These are phyloP conservation scores for Penicillium silybi DNA, from an alignment of 495 filamentous ascomycete species.

Conservation along the genomic window DNA sequence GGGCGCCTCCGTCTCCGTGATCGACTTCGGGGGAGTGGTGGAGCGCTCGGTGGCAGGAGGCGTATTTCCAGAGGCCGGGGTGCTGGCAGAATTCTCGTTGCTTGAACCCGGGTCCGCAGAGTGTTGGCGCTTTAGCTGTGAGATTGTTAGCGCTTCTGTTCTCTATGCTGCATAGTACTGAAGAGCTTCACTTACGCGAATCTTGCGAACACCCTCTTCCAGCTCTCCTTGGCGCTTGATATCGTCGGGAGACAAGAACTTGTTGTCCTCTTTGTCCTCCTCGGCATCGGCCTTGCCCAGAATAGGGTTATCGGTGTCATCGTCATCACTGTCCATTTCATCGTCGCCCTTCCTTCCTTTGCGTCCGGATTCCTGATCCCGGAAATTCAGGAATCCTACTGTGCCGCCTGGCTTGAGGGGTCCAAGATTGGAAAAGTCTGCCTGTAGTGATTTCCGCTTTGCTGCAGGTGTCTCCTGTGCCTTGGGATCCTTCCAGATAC, in stretches of 20 bases:
- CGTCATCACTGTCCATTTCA: constrained; percentile 66
- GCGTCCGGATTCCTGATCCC: constrained; percentile 59
- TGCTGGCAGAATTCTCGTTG: constrained; percentile 41
- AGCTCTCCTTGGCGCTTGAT: constrained; percentile 78
- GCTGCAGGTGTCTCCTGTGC: constrained; percentile 50
- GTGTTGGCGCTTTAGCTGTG: constrained; percentile 90
- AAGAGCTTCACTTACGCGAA: constrained; percentile 63
- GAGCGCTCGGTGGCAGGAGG: constrained; percentile 37
- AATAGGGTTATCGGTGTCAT: constrained; percentile 53
- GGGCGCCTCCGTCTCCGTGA: constrained; percentile 18
- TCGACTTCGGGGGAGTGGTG: constrained; percentile 36
- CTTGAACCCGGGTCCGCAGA: constrained; percentile 69
- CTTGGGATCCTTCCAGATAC: constrained; percentile 66
- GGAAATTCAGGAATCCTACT: constrained; percentile 86
- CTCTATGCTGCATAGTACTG: not conserved
- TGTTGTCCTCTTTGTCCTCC: constrained; percentile 66
- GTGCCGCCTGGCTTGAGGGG: constrained; percentile 78
- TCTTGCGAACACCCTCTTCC: constrained; percentile 84
- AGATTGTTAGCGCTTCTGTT: constrained; percentile 10
- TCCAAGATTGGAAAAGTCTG: constrained; percentile 79
- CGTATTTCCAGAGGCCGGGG: constrained; percentile 38
- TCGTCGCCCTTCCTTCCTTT: constrained; percentile 44
- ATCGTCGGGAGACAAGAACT: constrained; percentile 68
- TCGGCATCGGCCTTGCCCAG: constrained; percentile 64
- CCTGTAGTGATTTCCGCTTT: constrained; percentile 73